phyloP scores from a whole-genome alignment of 1,139 yeast genomes.

The Yamadazyma jaroonii region DNA sequence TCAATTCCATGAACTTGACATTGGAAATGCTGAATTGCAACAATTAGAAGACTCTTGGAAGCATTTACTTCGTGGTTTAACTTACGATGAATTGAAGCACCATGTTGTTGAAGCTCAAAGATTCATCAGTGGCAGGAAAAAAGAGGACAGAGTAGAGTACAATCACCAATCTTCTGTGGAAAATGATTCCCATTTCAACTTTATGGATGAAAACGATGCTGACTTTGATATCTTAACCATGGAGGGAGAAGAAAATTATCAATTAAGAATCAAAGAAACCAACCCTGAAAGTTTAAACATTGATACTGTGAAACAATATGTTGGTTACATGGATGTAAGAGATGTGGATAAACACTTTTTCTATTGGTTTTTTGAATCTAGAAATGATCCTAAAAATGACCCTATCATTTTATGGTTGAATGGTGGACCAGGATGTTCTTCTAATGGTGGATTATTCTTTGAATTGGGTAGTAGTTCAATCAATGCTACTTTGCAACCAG shows the following conservation, averaged over 20 bases:
- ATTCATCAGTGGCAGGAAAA: not conserved
- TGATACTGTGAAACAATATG: conserved; percentile 54
- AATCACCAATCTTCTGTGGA: not conserved
- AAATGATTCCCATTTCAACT: not conserved
- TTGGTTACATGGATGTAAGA: conserved; percentile 57
- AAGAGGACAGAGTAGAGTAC: not conserved
- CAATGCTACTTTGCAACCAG: conserved; percentile 57
- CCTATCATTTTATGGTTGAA: conserved; percentile 69
- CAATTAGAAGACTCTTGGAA: conserved; percentile 3
- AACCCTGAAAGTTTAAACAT: conserved; percentile 27
- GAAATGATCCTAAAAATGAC: conserved; percentile 79
- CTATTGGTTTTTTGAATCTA: conserved; percentile 83
- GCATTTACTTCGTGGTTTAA: conserved; percentile 1
- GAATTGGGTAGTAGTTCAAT: conserved; percentile 83
- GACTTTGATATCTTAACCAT: conserved; percentile 2
- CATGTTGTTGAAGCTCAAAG: not conserved
- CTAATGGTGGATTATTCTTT: conserved; percentile 78
- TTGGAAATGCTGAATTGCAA: not conserved
- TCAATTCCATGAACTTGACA: conserved; percentile 3
- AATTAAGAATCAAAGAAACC: conserved; percentile 9
- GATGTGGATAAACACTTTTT: conserved; percentile 65
- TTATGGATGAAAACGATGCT: not conserved
- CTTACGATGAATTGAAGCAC: conserved; percentile 1
- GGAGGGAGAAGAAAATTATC: conserved; percentile 2
- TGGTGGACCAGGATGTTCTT: conserved; percentile 30